Conservation (phyloP, 129 eudicot genomes). For the Centella asiatica region DNA sequence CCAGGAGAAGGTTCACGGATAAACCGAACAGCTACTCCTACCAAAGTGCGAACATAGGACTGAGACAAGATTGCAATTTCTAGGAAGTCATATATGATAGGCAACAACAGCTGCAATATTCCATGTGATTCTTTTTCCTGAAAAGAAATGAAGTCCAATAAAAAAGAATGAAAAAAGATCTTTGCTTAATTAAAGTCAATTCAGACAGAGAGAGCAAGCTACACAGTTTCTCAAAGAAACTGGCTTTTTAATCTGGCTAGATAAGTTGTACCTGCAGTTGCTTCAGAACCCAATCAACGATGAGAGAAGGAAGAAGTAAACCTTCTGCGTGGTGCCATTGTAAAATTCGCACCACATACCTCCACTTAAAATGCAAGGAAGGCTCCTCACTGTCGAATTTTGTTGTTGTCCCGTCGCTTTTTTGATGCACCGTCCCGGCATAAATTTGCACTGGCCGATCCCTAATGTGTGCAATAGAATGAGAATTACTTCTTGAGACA, state of each 20-base stretch:
- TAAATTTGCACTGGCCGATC: constrained; percentile 65
- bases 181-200: not conserved
- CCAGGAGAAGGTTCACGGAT: constrained; percentile 76
- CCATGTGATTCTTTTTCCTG: constrained; percentile 77
- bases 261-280: constrained; percentile 67
- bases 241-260: too few relatives aligned
- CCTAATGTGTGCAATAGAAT: constrained; percentile 35
- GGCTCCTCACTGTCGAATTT: constrained; percentile 59
- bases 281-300: constrained; percentile 86
- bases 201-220: not conserved
- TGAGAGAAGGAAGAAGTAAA: constrained; percentile 64
- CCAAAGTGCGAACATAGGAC: constrained; percentile 71
- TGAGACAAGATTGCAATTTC: constrained; percentile 78
- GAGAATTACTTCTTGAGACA: constrained; percentile 43
- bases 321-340: constrained; percentile 91
- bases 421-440: constrained; percentile 58
- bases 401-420: constrained; percentile 33
- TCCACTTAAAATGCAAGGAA: constrained; percentile 82
- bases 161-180: not conserved
- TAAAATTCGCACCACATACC: constrained; percentile 86
- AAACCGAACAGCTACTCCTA: constrained; percentile 61
- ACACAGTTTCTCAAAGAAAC: not conserved
- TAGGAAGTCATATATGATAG: constrained; percentile 64
- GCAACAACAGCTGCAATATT: constrained; percentile 72
- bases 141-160: constrained; percentile 11